Conservation (phyloP, 148 eudicot species). For the Nepenthes gracilis region DNA sequence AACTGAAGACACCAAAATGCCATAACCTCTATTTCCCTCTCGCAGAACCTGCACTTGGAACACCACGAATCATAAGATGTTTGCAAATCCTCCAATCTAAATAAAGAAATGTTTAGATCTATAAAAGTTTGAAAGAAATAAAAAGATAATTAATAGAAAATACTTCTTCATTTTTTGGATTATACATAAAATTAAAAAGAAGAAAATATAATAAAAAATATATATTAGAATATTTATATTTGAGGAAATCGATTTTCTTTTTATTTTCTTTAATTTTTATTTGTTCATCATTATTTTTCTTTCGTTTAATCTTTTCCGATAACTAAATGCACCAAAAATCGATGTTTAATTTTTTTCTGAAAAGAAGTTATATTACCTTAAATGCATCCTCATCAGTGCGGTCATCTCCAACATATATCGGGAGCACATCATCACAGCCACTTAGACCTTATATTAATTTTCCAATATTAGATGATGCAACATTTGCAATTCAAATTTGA, state of each 20-base stretch:
- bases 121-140: no score
- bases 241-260: no score
- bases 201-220: no score
- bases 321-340: background rate
- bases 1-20: constrained; percentile 72
- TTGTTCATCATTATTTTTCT: no score
- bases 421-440: constrained; percentile 65
- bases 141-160: no score
- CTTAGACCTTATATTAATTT: constrained; percentile 34
- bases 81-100: background rate
- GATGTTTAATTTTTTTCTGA: background rate
- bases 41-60: constrained; percentile 46
- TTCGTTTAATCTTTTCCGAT: background rate
- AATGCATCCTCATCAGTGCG: constrained; percentile 98
- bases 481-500: background rate
- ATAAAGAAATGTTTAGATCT: no score
- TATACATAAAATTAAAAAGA: no score
- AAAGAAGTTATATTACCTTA: constrained; percentile 34
- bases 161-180: no score
- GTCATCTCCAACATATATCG: constrained; percentile 94
- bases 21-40: constrained; percentile 66
- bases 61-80: background rate
- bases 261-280: no score
- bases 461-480: background rate
- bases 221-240: no score